A percentile compares a stretch with the other conserved stretches of the same genome.
Conservation (phyloP, 495 filamentous ascomycete species). For the Eremomyces bilateralis region DNA sequence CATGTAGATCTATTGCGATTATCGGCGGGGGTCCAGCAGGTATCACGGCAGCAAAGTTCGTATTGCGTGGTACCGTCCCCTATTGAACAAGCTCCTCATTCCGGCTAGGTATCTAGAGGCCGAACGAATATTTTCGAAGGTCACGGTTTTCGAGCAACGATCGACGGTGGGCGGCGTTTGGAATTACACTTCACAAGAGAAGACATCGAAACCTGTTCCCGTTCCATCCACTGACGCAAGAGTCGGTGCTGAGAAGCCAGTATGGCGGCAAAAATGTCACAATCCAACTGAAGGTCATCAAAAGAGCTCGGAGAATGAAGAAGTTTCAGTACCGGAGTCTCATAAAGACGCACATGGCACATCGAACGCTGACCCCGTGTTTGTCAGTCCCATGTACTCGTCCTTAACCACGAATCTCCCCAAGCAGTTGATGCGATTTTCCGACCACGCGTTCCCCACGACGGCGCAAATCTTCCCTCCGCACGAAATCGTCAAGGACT, state of each 20-base stretch:
- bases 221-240: conserved; percentile 19
- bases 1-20: not conserved
- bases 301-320: not conserved
- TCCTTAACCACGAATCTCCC: conserved; percentile 73
- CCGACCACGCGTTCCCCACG: conserved; percentile 41
- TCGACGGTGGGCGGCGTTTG: conserved; percentile 56
- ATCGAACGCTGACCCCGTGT: conserved; percentile 5
- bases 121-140: conserved; percentile 43
- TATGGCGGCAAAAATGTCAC: conserved; percentile 9
- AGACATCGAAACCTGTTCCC: conserved; percentile 8
- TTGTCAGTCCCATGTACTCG: conserved; percentile 62
- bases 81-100: too few relatives aligned
- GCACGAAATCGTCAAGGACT: conserved; percentile 42
- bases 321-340: not conserved
- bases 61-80: too few relatives aligned
- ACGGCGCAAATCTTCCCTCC: conserved; percentile 50
- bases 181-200: conserved; percentile 36
- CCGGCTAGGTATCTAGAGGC: conserved; percentile 55
- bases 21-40: not conserved
- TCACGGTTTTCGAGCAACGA: conserved; percentile 70
- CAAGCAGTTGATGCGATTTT: conserved; percentile 56
- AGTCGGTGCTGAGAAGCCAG: conserved; percentile 9
- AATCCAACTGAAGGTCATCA: not conserved
- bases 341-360: too few relatives aligned
- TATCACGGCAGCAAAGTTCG: too few relatives aligned